Evolutionary conservation across 768 basidiomycete species (phyloP).

Genomic region (Hypholoma sublateritium): DNA sequence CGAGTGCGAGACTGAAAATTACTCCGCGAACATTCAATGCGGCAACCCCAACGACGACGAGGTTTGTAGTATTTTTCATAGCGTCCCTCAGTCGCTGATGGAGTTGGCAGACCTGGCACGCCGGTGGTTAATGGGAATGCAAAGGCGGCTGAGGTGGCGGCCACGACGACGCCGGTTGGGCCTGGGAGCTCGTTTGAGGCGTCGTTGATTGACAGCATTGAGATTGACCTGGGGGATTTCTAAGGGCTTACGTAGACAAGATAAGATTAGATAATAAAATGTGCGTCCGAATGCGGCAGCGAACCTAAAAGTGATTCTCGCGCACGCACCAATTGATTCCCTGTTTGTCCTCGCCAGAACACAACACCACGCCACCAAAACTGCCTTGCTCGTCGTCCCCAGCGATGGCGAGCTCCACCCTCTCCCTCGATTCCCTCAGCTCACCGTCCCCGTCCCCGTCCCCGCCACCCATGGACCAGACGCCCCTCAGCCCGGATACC

Average conservation of each 20-base stretch:
- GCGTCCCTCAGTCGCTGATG: not conserved
- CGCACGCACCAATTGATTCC: conserved; percentile 36
- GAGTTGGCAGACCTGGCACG: conserved; percentile 39
- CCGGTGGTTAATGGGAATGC: conserved; percentile 34
- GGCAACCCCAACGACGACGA: conserved; percentile 46
- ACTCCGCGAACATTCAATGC: conserved; percentile 56
- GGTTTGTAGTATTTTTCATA: conserved; percentile 41
- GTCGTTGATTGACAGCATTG: conserved; percentile 62
- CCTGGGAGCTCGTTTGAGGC: conserved; percentile 50
- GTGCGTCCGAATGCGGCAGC: conserved; percentile 20
- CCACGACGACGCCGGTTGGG: conserved; percentile 16
- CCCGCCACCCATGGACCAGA: conserved; percentile 31
- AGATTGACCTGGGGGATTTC: conserved; percentile 81
- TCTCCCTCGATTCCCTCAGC: conserved; percentile 64
- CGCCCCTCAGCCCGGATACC: conserved; percentile 20
- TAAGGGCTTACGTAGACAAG: conserved; percentile 37
- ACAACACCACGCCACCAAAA: conserved; percentile 14
- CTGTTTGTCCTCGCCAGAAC: conserved; percentile 22
- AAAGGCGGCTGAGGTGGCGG: conserved; percentile 12
- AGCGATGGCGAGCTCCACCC: conserved; percentile 56
- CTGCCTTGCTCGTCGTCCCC: conserved; percentile 29
- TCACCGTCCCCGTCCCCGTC: conserved; percentile 65
- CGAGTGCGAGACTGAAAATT: conserved; percentile 69
- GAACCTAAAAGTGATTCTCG: conserved; percentile 36
- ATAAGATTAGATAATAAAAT: conserved; percentile 30